phyloP scores from a whole-genome alignment of 257 asterid species.

The Rauvolfia tetraphylla region DNA sequence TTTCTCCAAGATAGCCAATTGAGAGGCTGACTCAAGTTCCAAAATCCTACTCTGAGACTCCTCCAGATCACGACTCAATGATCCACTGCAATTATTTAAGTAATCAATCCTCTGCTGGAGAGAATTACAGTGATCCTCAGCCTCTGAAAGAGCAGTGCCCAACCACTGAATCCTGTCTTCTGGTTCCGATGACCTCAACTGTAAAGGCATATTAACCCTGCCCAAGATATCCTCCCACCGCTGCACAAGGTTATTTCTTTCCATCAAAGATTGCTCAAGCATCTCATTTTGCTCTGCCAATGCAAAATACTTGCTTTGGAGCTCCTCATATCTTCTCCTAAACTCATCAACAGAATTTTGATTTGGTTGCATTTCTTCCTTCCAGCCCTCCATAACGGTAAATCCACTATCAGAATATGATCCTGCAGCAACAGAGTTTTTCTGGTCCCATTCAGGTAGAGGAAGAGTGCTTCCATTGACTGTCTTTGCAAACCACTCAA shows the following conservation, averaged over 20 bases:
- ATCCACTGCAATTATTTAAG: slow-evolving; percentile 52
- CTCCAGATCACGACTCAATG: slow-evolving; percentile 58
- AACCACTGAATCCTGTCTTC: slow-evolving; percentile 86
- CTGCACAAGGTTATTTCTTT: slow-evolving; percentile 85
- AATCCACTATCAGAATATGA: slow-evolving; percentile 58
- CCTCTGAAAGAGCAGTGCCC: slow-evolving; percentile 59
- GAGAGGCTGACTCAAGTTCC: slow-evolving; percentile 58
- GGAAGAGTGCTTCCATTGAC: slow-evolving; percentile 52
- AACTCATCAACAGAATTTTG: slow-evolving; percentile 56
- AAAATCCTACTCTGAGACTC: slow-evolving; percentile 52
- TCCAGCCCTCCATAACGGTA: slow-evolving; percentile 58
- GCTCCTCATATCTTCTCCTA: slow-evolving; percentile 71
- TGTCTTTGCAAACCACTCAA: slow-evolving; percentile 86
- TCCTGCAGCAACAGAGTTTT: slow-evolving; percentile 52
- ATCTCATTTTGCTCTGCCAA: slow-evolving; percentile 97
- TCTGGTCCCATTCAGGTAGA: slow-evolving; percentile 62
- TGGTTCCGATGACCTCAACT: slow-evolving; percentile 76
- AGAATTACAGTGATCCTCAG: slow-evolving; percentile 56
- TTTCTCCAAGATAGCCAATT: slow-evolving; percentile 54
- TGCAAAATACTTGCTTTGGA: slow-evolving; percentile 78
- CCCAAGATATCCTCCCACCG: slow-evolving; percentile 82
- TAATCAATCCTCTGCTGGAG: slow-evolving; percentile 73
- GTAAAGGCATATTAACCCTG: slow-evolving; percentile 72
- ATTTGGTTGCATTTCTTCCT: slow-evolving; percentile 52
- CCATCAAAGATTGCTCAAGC: slow-evolving; percentile 96